Conservation (phyloP, 768 basidiomycete species). For the Ramaria sp. region DNA sequence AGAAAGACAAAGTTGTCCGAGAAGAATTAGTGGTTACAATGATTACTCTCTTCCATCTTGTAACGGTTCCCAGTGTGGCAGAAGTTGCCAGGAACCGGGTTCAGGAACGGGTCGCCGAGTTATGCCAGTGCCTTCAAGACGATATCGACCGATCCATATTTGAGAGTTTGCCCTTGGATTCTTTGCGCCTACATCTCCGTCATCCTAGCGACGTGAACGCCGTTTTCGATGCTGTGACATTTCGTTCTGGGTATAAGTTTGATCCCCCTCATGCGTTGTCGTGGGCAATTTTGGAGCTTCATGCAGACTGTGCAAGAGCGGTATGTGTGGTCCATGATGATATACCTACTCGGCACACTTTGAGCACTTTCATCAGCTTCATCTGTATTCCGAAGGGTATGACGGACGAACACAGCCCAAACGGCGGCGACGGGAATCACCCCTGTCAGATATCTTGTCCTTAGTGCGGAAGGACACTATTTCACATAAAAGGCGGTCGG, state of each 20-base stretch:
- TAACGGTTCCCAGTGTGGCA: slow-evolving; percentile 30
- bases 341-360: slow-evolving; percentile 4
- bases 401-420: slow-evolving; percentile 25
- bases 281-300: slow-evolving; percentile 73
- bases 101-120: slow-evolving; percentile 36
- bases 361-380: slow-evolving; percentile 35
- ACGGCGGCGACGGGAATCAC: slow-evolving; percentile 45
- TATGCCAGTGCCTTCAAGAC: slow-evolving; percentile 46
- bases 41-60: slow-evolving; percentile 61
- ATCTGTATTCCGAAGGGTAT: slow-evolving; percentile 41
- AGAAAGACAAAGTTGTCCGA: slow-evolving; percentile 66
- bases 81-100: slow-evolving; percentile 15
- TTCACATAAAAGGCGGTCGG: slow-evolving; percentile 14
- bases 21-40: slow-evolving; percentile 72
- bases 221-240: slow-evolving; percentile 55
- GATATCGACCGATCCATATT: slow-evolving; percentile 62
- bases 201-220: slow-evolving; percentile 13
- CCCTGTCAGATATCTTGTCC: slow-evolving; percentile 44
- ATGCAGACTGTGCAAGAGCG: slow-evolving; percentile 66
- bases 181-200: slow-evolving; percentile 44
- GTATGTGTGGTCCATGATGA: slow-evolving; percentile 27
- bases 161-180: slow-evolving; percentile 53
- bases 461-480: slow-evolving; percentile 29
- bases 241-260: slow-evolving; percentile 67
- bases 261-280: slow-evolving; percentile 55